Evolutionary conservation across 768 basidiomycete genomes (phyloP), one percentile per base, ranked within the genome.

Genomic region (Leucosporidium creatinivorum): DNA sequence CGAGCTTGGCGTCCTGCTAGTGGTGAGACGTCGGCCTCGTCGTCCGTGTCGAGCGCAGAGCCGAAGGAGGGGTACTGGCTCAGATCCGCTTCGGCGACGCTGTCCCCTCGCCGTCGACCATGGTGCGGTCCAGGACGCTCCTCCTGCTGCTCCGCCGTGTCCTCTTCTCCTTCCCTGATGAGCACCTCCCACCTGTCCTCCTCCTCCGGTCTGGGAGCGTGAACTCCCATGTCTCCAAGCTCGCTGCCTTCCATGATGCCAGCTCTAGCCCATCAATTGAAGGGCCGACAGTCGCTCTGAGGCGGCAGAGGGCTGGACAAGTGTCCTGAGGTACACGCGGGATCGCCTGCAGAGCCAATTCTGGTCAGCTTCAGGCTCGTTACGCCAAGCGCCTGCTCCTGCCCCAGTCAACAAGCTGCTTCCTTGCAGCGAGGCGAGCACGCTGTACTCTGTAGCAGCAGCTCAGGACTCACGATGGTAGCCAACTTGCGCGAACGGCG

Each of bases 31-130:
- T 63, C 52, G 36, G 28, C 62, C 4, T 55, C 52, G 44, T 48
- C 44, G 9, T 58, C 33, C 21, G 13, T 26, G 21, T 58, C 33
- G 58, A 39, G 33, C 21, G 18, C 31, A 44, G 58, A 33, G 33
- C 58, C 19, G 51, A 4, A 31, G 21, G 25, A 21, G 28, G 4
- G 26, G 47, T 28, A 33, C 36, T 23, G 25, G 12, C 28, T 30
- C 13, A 69, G 31, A 52, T 70, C 69, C 31, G 64, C 69, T 25
- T 63, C 69, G 47, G 21, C 55, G 62, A 51, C 55, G 62, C 59
- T 30, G 51, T 56, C 47, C 58, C 64, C 23, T 61, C 63, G 5
- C 55, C 18, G n/a, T 60, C 51, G 36, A 56, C 39, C 30, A 57
- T 57, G 18, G n/a, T 57, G 50, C 56, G 51, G 52, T n/a, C 39